Base-by-base conservation (phyloP, 257 asterid genomes). In the Euphrasia confusa region DNA sequence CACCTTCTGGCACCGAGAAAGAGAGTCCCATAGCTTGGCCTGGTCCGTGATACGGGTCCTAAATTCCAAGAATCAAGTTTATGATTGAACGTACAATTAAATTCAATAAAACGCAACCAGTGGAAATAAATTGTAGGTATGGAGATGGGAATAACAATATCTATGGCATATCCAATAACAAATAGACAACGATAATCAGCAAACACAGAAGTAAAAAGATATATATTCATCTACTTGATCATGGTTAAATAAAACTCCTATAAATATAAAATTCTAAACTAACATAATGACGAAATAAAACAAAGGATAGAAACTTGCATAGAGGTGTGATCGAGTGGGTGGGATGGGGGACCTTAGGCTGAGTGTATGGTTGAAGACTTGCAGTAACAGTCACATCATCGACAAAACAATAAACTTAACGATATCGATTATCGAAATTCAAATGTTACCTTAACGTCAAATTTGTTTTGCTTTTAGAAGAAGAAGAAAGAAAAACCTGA, bases 11-110 rank as follows among this genome's bases (percentile, higher is more conserved):
- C 61, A 93, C 99, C 0, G 99, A 93, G 80, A 93, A 93, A 47
- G 99, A 93, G 65, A 89, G 92, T 15, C 99, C 99, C 99, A 93
- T 93, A 45, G 99, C 99, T 75, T 93, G 99, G 60, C 95, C 94
- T 67, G 95, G 97, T 60, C 99, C 99, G 66, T 93, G 99, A 67
- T 93, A 93, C 40, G 99, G 99, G 69, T 93, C 99, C 96, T 91
- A 68, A 15, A 65, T 17, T 63, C 59, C 60, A 68, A 37, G 39
- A 39, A 39, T 33, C 44, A 21, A 8, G 2, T 21, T 37, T 70
- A 11, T 55, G 14, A 48, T 8, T 57, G 53, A 71, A 60, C 10
- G 9, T 15, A 50, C 7, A 64, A 58, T 45, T 14, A 55, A 63
- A 44, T 70, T 64, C 58, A 58, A 33, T 26, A 49, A 58, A 57